Evolutionary conservation across 345 rosid genomes (phyloP).

Genomic region (Hypericum perforatum): DNA sequence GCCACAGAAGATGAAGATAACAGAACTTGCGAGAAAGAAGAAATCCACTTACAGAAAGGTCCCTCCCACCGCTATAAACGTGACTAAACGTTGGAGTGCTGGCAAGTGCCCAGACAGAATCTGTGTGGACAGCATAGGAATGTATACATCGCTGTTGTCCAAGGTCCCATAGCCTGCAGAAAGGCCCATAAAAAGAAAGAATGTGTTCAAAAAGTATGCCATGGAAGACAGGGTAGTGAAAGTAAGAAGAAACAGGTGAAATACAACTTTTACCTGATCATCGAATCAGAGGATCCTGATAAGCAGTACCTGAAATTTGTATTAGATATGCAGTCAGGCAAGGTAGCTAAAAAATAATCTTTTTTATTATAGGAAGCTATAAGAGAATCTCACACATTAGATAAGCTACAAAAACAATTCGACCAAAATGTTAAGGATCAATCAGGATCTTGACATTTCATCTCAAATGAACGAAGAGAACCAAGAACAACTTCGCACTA

Average conservation of each 20-base stretch:
- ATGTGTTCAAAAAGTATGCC: conserved; percentile 7
- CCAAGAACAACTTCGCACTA: conserved; percentile 6
- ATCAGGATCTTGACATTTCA: too few relatives aligned
- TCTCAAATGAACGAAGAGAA: too few relatives aligned
- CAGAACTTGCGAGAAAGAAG: conserved; percentile 7
- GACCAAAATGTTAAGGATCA: too few relatives aligned
- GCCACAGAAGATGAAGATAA: conserved; percentile 3
- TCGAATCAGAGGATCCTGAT: conserved; percentile 97
- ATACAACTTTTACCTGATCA: conserved; percentile 66
- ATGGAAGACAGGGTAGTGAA: conserved; percentile 2
- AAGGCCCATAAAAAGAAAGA: conserved; percentile 16
- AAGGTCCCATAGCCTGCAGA: conserved; percentile 89
- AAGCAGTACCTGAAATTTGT: conserved; percentile 67
- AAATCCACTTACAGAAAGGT: conserved; percentile 69
- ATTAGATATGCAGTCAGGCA: too few relatives aligned
- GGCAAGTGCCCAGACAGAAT: conserved; percentile 99
- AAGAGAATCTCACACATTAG: too few relatives aligned
- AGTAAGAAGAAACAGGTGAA: conserved; percentile 10
- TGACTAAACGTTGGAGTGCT: conserved; percentile 89
- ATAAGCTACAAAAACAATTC: too few relatives aligned
- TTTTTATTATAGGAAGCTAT: too few relatives aligned
- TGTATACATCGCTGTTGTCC: conserved; percentile 99
- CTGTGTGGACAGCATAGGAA: conserved; percentile 99
- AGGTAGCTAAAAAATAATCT: too few relatives aligned
- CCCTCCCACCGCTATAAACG: conserved; percentile 99